A percentile compares a stretch with the other conserved stretches of the same genome.
Evolutionary conservation across 257 asterid genomes (phyloP).

Genomic region (Rhazya stricta): DNA sequence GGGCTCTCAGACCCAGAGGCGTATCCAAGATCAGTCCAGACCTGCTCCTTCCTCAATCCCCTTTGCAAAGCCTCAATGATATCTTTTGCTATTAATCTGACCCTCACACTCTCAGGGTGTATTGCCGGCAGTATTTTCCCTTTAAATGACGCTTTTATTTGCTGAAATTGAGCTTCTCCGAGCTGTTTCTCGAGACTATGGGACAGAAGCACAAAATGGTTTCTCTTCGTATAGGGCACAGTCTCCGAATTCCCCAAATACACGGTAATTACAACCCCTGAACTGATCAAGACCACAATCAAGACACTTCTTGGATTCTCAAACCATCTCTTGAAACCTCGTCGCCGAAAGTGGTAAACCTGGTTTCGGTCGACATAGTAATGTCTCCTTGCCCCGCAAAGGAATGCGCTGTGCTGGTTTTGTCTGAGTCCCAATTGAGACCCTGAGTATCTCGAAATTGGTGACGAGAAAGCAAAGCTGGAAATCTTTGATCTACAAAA

Average conservation of each 20-base stretch:
- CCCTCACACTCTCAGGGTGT: constrained; percentile 84
- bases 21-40: constrained; percentile 70
- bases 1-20: constrained; percentile 37
- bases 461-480: constrained; percentile 27
- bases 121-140: constrained; percentile 82
- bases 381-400: constrained; percentile 56
- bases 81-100: constrained; percentile 58
- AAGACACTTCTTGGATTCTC: constrained; percentile 51
- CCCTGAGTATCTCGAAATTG: constrained; percentile 36
- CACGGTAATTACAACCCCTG: constrained; percentile 61
- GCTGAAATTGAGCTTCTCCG: constrained; percentile 61
- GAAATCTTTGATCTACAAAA: constrained; percentile 5
- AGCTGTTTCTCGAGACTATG: constrained; percentile 44
- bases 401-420: constrained; percentile 37
- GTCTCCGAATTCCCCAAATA: constrained; percentile 80
- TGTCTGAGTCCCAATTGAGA: constrained; percentile 27
- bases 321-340: constrained; percentile 65
- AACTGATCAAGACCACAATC: constrained; percentile 40
- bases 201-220: constrained; percentile 80
- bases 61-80: constrained; percentile 71
- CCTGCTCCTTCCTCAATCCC: constrained; percentile 71
- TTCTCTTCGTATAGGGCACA: constrained; percentile 76
- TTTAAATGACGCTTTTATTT: constrained; percentile 41
- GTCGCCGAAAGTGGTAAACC: constrained; percentile 58
- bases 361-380: constrained; percentile 58